Conservation (phyloP, 2,329 filamentous ascomycete species). For the Lomentospora prolificans region DNA sequence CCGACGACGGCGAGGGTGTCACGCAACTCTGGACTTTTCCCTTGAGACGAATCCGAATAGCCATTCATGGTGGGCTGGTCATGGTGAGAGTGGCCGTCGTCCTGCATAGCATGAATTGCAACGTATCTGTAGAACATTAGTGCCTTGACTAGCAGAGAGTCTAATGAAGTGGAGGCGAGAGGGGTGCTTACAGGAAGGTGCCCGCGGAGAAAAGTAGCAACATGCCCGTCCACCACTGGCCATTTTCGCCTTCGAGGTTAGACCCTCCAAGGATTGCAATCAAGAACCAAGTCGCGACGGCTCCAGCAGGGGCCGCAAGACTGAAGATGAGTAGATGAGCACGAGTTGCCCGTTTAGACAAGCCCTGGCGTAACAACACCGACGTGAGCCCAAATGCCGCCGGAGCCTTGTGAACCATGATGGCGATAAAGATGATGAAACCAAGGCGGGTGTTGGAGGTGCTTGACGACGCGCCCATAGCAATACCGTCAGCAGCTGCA, state of each 20-base stretch:
- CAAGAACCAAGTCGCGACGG: conserved; percentile 71
- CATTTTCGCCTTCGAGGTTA: conserved; percentile 45
- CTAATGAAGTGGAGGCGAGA: background rate
- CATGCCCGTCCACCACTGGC: conserved; percentile 86
- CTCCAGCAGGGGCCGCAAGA: conserved; percentile 78
- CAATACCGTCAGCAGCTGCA: conserved; percentile 88
- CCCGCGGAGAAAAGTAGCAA: conserved; percentile 89
- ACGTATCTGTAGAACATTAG: conserved; percentile 57
- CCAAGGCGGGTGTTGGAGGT: conserved; percentile 65
- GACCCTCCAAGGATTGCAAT: conserved; percentile 63
- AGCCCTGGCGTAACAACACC: conserved; percentile 78
- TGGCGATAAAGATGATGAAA: conserved; percentile 87
- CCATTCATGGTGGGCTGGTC: conserved; percentile 38
- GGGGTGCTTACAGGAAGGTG: conserved; percentile 70
- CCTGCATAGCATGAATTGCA: conserved; percentile 97
- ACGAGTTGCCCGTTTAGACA: conserved; percentile 76
- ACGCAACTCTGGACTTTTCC: conserved; percentile 51
- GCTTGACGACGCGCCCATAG: conserved; percentile 81
- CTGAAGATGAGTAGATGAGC: conserved; percentile 87
- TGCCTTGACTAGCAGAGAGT: conserved; percentile 14
- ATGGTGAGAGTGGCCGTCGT: conserved; percentile 47
- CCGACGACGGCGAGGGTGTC: conserved; percentile 61
- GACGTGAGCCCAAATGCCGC: conserved; percentile 92
- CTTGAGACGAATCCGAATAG: conserved; percentile 35
- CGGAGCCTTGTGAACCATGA: conserved; percentile 95